Percentiles rank a stretch among this genome's conserved stretches.
phyloP scores from a whole-genome alignment of 2,329 filamentous ascomycete species.

The Pseudogymnoascus sp. region DNA sequence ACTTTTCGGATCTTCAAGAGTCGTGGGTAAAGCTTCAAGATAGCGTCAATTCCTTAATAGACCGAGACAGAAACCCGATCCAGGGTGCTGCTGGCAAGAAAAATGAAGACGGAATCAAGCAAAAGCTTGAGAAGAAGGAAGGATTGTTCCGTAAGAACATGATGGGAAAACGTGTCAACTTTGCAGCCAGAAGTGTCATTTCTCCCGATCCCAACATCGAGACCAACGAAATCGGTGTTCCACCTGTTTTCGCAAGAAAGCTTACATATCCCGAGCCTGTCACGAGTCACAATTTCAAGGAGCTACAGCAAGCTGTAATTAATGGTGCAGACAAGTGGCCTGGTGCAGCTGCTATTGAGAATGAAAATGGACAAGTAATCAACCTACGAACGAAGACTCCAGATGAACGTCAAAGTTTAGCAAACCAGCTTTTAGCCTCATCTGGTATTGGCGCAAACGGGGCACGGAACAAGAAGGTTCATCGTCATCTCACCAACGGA shows the following conservation, averaged over 20 bases:
- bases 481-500: conserved; percentile 90
- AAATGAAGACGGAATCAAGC: conserved; percentile 92
- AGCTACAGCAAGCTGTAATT: conserved; percentile 91
- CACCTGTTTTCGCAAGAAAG: conserved; percentile 94
- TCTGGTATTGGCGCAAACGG: conserved; percentile 68
- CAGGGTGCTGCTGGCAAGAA: conserved; percentile 69
- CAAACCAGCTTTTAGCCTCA: conserved; percentile 86
- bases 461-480: conserved; percentile 87
- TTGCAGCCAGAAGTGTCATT: conserved; percentile 93
- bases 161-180: conserved; percentile 99
- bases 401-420: conserved; percentile 81
- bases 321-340: conserved; percentile 94
- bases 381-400: conserved; percentile 79
- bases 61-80: conserved; percentile 77
- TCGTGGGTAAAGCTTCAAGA: conserved; percentile 82
- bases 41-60: conserved; percentile 84
- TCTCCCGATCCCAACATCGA: conserved; percentile 98
- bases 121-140: conserved; percentile 97
- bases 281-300: conserved; percentile 93
- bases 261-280: conserved; percentile 96
- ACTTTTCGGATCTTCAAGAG: conserved; percentile 71
- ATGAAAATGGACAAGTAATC: conserved; percentile 87
- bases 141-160: conserved; percentile 98
- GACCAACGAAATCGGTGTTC: conserved; percentile 97
- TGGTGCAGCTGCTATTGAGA: conserved; percentile 88